Percentiles rank a stretch among this genome's conserved stretches.
Evolutionary conservation across 2,329 filamentous ascomycete species (phyloP).

Genomic region (Aspergillus novoparasiticus): DNA sequence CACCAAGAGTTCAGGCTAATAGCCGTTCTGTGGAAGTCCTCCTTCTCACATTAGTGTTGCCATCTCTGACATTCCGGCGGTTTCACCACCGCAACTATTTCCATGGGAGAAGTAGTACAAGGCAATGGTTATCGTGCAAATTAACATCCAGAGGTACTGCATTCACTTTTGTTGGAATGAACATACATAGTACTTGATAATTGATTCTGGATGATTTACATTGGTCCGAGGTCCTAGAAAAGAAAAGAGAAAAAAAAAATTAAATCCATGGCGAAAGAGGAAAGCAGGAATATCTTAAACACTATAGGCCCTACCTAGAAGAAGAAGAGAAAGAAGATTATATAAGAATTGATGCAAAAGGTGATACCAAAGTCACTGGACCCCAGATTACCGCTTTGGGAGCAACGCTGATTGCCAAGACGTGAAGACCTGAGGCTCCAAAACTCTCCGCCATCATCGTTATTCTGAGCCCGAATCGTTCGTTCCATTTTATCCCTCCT

Average conservation of each 20-base stretch:
- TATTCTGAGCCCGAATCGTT: not conserved
- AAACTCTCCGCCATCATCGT: slow-evolving; percentile 11
- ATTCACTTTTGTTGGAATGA: not conserved
- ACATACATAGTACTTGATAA: not conserved
- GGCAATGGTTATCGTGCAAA: not conserved
- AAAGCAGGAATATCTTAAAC: too few species aligned
- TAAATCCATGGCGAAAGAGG: not conserved
- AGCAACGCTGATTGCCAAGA: not conserved
- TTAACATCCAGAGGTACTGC: not conserved
- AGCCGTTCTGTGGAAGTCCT: not conserved
- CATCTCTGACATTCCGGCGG: not conserved
- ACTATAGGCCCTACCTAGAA: not conserved
- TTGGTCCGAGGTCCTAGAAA: not conserved
- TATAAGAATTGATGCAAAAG: too few species aligned
- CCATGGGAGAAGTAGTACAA: not conserved
- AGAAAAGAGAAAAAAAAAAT: not conserved
- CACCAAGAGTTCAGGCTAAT: not conserved
- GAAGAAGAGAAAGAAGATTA: not conserved
- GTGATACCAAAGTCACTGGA: not conserved
- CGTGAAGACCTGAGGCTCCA: not conserved
- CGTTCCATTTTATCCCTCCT: slow-evolving; percentile 2
- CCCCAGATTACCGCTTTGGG: not conserved
- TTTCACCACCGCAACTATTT: not conserved
- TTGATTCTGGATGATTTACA: not conserved
- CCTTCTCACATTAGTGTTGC: not conserved